Conservation (phyloP, 768 basidiomycete genomes). For the Termitomyces bulborhizus region DNA sequence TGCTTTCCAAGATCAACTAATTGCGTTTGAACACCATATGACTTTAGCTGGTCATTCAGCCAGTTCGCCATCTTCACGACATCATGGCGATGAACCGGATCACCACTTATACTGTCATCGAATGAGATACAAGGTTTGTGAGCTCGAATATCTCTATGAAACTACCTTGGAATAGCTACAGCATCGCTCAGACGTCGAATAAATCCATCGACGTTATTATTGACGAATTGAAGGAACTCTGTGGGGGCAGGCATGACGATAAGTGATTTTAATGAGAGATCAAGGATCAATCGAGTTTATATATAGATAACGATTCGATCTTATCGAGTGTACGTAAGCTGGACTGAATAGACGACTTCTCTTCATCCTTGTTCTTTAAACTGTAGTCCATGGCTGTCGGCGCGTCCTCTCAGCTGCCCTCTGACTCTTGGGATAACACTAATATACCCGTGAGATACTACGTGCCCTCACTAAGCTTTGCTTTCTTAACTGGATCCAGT, state of each 20-base stretch:
- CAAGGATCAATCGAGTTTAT: too few species aligned
- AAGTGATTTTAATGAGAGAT: not conserved
- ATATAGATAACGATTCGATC: not conserved
- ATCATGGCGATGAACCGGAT: slow-evolving; percentile 63
- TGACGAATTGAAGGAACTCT: slow-evolving; percentile 49
- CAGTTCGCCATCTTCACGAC: slow-evolving; percentile 85
- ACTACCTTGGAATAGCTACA: slow-evolving; percentile 75
- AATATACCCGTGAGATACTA: slow-evolving; percentile 9
- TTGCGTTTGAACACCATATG: slow-evolving; percentile 74
- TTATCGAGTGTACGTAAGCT: slow-evolving; percentile 12
- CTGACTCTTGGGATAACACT: slow-evolving; percentile 17
- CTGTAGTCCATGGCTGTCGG: slow-evolving; percentile 8
- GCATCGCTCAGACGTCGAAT: slow-evolving; percentile 76
- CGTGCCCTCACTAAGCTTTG: not conserved
- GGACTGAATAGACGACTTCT: not conserved
- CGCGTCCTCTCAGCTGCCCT: slow-evolving; percentile 12
- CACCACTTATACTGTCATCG: slow-evolving; percentile 55
- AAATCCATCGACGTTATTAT: slow-evolving; percentile 64
- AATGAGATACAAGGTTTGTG: not conserved
- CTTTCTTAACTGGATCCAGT: slow-evolving; percentile 4
- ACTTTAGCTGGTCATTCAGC: slow-evolving; percentile 66
- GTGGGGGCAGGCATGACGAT: slow-evolving; percentile 41
- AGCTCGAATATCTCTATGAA: slow-evolving; percentile 2
- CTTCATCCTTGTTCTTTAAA: not conserved
- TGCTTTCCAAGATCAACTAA: slow-evolving; percentile 77